phyloP scores from a whole-genome alignment of 2,329 filamentous ascomycete genomes.

The Coniochaeta pulveracea region DNA sequence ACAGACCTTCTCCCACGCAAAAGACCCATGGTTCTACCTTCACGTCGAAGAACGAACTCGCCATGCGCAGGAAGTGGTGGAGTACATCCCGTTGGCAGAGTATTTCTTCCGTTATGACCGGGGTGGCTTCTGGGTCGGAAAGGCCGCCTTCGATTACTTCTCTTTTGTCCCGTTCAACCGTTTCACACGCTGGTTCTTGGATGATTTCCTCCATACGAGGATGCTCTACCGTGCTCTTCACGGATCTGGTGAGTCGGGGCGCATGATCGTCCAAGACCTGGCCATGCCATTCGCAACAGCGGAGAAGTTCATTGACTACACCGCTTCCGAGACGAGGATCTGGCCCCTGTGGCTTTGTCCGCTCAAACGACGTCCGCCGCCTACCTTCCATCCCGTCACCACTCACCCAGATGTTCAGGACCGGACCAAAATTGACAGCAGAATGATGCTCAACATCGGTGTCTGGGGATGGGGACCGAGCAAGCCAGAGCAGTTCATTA shows the following conservation, averaged over 20 bases:
- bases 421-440: conserved; percentile 9
- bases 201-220: conserved; percentile 63
- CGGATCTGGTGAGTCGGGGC: conserved; percentile 50
- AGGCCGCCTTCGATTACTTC: conserved; percentile 55
- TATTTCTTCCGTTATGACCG: conserved; percentile 71
- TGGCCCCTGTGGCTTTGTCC: conserved; percentile 52
- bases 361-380: conserved; percentile 32
- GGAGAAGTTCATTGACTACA: conserved; percentile 42
- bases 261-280: conserved; percentile 60
- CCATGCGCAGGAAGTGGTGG: conserved; percentile 4
- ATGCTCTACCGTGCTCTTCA: conserved; percentile 66
- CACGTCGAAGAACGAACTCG: conserved; percentile 36
- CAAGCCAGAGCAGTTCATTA: conserved; percentile 46
- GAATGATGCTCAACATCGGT: conserved; percentile 48
- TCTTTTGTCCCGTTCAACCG: conserved; percentile 50
- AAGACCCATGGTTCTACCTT: conserved; percentile 69
- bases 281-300: conserved; percentile 41
- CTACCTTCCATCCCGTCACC: conserved; percentile 45
- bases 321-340: conserved; percentile 35
- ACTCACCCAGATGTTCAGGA: conserved; percentile 15
- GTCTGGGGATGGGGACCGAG: conserved; percentile 70
- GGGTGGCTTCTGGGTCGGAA: conserved; percentile 64
- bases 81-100: conserved; percentile 54
- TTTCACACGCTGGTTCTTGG: conserved; percentile 55
- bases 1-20: conserved; percentile 45